Evolutionary conservation across 2,329 filamentous ascomycete species (phyloP), one percentile per base, ranked within the genome.

Genomic region (Hymenoscyphus repandus): DNA sequence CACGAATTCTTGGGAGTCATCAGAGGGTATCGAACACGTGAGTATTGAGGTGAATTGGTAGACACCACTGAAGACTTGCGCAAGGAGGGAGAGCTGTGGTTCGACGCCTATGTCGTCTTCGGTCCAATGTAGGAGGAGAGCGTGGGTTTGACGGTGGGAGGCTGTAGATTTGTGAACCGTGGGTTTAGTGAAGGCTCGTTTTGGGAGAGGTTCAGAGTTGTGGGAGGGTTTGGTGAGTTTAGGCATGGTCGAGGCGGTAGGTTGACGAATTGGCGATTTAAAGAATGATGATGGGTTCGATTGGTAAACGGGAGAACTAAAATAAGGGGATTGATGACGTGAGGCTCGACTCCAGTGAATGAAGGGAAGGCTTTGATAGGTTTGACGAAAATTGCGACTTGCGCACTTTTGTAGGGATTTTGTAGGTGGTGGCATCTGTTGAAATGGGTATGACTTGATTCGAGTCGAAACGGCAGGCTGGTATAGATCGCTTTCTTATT

Each of bases 101-200:
- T n/a, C 12, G 17, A 51, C 37, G 20, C 49, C 49, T 1, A 51
- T 40, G 34, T 51, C 49, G 41, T 47, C 44, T 20, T 42, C 44
- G 3, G 12, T 15, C 37, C 49, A 51, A 18, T 45, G 39, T 9
- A 51, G 38, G 10, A 51, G 18, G 15, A 47, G 37, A 12, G 45
- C 43, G 22, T 51, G 49, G 13, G 39, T 18, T 44, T 51, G 34
- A 12, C 22, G 31, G 41, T 45, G 33, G 27, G 13, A 13, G 18
- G 17, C 27, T 17, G 6, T 12, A 13, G 12, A 9, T 33, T 34
- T 42, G 27, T 5, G 17, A 13, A 27, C 7, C 3, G 18, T 27
- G 20, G 22, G 22, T 4, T 27, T 22, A 3, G 17, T 27, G 17
- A 11, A 13, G 17, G 22, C 2, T 10, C 6, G 39, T 20, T 22